These are phyloP conservation scores for Hanseniaspora valbyensis DNA, from an alignment of 805 yeast genomes.

Conservation along the genomic window DNA sequence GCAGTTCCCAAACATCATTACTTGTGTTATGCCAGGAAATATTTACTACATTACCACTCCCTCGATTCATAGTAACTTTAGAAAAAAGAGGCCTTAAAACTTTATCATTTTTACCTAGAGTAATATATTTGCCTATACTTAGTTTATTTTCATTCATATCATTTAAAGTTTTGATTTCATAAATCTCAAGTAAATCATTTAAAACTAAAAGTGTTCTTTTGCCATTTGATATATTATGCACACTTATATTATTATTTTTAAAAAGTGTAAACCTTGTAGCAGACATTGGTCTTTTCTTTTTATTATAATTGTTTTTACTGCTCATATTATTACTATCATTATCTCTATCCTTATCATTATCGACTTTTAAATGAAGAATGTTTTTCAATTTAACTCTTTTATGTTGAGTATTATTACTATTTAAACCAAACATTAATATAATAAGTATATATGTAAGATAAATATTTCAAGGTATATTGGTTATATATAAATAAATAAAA, in stretches of 20 bases:
- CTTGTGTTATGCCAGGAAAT: conserved; percentile 3
- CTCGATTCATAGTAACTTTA: conserved; percentile 45
- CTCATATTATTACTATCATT: not conserved
- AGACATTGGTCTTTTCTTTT: conserved; percentile 16
- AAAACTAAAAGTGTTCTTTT: not conserved
- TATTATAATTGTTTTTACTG: not conserved
- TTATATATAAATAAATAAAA: too few relatives aligned
- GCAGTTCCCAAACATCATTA: conserved; percentile 41
- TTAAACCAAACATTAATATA: not conserved
- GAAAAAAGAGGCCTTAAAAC: conserved; percentile 66
- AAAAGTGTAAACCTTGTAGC: conserved; percentile 28
- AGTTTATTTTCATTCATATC: conserved; percentile 16
- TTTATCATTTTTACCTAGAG: conserved; percentile 27
- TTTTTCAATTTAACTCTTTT: conserved; percentile 10
- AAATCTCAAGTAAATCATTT: conserved; percentile 27
- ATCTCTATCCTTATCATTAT: not conserved
- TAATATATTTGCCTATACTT: conserved; percentile 21
- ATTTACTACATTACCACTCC: conserved; percentile 29
- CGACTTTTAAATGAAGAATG: conserved; percentile 10
- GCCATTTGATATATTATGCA: not conserved
- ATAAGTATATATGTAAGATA: too few relatives aligned
- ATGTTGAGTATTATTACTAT: not conserved
- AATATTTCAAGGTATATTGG: too few relatives aligned
- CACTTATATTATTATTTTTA: conserved; percentile 9
- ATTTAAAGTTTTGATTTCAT: conserved; percentile 24